Conservation (phyloP, 345 rosid genomes). For the Euclidium syriacum region DNA sequence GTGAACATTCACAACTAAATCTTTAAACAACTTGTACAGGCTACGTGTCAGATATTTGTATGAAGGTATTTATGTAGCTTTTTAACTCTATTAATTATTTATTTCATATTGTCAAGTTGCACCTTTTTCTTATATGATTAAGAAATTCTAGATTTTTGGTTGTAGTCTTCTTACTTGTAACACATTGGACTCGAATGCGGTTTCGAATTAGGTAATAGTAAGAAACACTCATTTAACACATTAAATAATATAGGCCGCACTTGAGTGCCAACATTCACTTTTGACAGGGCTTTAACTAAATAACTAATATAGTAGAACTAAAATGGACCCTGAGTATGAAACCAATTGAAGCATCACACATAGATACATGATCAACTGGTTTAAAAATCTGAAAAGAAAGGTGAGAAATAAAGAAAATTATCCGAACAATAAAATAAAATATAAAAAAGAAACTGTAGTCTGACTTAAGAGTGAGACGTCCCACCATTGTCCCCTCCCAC, state of each 20-base stretch:
- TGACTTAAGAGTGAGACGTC: slow-evolving; percentile 44
- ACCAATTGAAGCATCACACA: slow-evolving; percentile 20
- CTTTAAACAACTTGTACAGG: not conserved
- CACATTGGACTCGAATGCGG: not conserved
- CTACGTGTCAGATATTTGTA: too few species aligned
- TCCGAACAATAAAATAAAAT: not conserved
- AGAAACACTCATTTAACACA: not conserved
- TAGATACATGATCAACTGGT: not conserved
- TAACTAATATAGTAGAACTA: not conserved
- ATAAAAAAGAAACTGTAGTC: slow-evolving; percentile 10
- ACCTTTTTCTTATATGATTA: too few species aligned
- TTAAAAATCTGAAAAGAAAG: not conserved
- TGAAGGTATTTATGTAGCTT: too few species aligned
- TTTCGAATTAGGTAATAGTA: slow-evolving; percentile 3
- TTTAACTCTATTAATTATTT: too few species aligned
- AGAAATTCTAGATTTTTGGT: not conserved
- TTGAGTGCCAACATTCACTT: slow-evolving; percentile 10
- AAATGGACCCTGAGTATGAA: slow-evolving; percentile 23
- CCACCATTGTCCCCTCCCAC: slow-evolving; percentile 50
- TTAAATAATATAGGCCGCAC: slow-evolving; percentile 10
- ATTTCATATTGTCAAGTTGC: too few species aligned
- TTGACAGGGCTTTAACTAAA: not conserved
- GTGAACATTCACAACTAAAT: not conserved
- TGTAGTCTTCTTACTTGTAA: not conserved
- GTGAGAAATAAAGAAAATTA: slow-evolving; percentile 18